Evolutionary conservation across 2,329 filamentous ascomycete species (phyloP), one percentile per base, ranked within the genome.

Genomic region (Aspergillus fischeri): DNA sequence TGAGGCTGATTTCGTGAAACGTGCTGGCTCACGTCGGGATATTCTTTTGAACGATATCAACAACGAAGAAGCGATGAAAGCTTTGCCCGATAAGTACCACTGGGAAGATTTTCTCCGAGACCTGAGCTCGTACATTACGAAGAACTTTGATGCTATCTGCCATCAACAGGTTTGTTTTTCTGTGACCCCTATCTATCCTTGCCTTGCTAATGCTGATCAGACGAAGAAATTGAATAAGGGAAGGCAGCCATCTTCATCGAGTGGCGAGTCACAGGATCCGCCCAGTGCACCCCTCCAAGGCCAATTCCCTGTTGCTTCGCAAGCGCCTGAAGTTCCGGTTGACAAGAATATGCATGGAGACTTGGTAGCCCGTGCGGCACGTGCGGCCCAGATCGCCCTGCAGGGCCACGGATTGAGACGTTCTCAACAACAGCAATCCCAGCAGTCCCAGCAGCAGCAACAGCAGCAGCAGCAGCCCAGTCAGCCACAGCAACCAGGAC

Each of bases 21-120:
- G 81, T 20, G 78, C 81, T 49, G 73, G 76, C 38, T 80, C 79
- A 14, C 78, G 86, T 38, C 80, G 82, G 53, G 80, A 83, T 35
- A 83, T 84, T 58, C 76, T 88, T 3, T 75, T 85, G 38, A 77
- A 75, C 41, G 81, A 84, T 44, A 74, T 81, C n/a, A 77, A 80
- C 55, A 78, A 81, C 58, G 73, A 76, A 45, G 81, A 80, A 29
- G 76, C 76, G 4, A 69, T 80, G 52, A 74, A 74, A 51, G 74
- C 77, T 24, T 68, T 88, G 38, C 81, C 81, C 0, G 80, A 83
- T 61, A 85, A 82, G 64, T 87, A 86, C 63, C 78, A 80, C 29
- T 88, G 86, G 86, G 81, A 82, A 52, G 83, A 86, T 57, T 87
- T 88, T 57, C 73, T 87, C 17, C 78, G 80, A 24, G 82, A 85